These are phyloP conservation scores for Clarireedia hainanense DNA, from an alignment of 2,329 filamentous ascomycete species.

Conservation along the genomic window DNA sequence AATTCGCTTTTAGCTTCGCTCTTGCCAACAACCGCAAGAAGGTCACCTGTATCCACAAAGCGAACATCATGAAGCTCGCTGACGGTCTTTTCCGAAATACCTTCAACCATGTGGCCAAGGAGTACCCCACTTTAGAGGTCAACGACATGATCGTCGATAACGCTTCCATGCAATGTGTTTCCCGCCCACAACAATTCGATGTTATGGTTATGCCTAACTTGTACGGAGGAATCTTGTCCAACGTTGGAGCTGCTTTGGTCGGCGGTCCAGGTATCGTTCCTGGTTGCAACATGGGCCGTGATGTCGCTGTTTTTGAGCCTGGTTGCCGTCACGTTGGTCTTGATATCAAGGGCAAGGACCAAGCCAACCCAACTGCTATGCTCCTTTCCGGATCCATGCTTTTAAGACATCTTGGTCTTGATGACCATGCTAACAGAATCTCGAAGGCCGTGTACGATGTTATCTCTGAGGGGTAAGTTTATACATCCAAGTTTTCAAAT, in stretches of 20 bases:
- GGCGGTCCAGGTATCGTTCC: slow-evolving; percentile 95
- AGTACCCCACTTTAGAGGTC: slow-evolving; percentile 90
- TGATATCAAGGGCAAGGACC: slow-evolving; percentile 99
- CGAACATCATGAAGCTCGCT: slow-evolving; percentile 99
- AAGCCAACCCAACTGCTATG: slow-evolving; percentile 95
- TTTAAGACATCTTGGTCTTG: slow-evolving; percentile 89
- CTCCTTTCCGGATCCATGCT: slow-evolving; percentile 96
- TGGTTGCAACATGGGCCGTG: slow-evolving; percentile 98
- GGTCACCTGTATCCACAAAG: slow-evolving; percentile 99
- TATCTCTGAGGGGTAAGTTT: slow-evolving; percentile 78
- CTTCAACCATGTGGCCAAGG: slow-evolving; percentile 86
- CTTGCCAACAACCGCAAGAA: slow-evolving; percentile 98
- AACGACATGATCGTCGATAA: slow-evolving; percentile 99
- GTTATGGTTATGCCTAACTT: slow-evolving; percentile 99
- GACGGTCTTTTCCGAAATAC: slow-evolving; percentile 98
- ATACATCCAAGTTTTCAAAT: background rate
- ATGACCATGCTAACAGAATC: slow-evolving; percentile 97
- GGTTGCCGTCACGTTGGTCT: slow-evolving; percentile 98
- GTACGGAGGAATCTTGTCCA: slow-evolving; percentile 97
- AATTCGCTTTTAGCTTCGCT: slow-evolving; percentile 96
- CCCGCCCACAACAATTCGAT: slow-evolving; percentile 94
- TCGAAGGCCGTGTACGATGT: slow-evolving; percentile 72
- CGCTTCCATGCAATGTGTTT: slow-evolving; percentile 98
- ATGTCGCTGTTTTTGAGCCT: slow-evolving; percentile 97
- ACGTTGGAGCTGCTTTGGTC: slow-evolving; percentile 95